Evolutionary conservation across 495 filamentous ascomycete genomes (phyloP).

Genomic region (Chaetomidium leptoderma): DNA sequence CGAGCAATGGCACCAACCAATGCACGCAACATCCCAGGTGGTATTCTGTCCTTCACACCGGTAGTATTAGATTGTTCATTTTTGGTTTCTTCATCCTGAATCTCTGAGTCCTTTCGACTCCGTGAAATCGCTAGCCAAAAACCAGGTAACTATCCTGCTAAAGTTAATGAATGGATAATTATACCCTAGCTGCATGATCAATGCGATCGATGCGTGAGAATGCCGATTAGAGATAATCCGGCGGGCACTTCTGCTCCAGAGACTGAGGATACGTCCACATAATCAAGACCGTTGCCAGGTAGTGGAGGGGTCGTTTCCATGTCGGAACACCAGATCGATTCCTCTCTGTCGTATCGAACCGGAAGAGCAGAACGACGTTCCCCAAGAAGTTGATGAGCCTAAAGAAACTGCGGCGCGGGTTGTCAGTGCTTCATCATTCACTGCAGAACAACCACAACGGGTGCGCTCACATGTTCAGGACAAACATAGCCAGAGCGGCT

Average conservation of each 20-base stretch:
- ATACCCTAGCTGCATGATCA: too few relatives aligned
- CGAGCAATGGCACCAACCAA: too few relatives aligned
- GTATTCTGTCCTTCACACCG: too few relatives aligned
- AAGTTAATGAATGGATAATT: too few relatives aligned
- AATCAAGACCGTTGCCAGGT: constrained; percentile 15
- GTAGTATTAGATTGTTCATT: too few relatives aligned
- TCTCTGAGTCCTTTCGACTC: too few relatives aligned
- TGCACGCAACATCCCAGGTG: too few relatives aligned
- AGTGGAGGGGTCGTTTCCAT: constrained; percentile 17
- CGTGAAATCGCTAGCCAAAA: too few relatives aligned
- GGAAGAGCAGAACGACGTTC: constrained; percentile 22
- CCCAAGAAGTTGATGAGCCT: constrained; percentile 28
- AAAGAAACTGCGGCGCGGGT: constrained; percentile 20
- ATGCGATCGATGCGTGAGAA: not conserved
- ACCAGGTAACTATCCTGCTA: too few relatives aligned
- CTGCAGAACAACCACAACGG: too few relatives aligned
- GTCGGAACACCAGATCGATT: constrained; percentile 1
- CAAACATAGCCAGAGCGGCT: constrained; percentile 23
- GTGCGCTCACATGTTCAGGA: constrained; percentile 27
- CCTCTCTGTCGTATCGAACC: constrained; percentile 23
- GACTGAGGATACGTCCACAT: constrained; percentile 32
- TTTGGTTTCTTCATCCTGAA: too few relatives aligned
- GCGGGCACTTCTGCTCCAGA: constrained; percentile 21
- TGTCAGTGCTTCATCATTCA: not conserved
- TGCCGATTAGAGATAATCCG: not conserved